These are phyloP conservation scores for Talaromyces ruber DNA, from an alignment of 495 filamentous ascomycete species.

Conservation along the genomic window DNA sequence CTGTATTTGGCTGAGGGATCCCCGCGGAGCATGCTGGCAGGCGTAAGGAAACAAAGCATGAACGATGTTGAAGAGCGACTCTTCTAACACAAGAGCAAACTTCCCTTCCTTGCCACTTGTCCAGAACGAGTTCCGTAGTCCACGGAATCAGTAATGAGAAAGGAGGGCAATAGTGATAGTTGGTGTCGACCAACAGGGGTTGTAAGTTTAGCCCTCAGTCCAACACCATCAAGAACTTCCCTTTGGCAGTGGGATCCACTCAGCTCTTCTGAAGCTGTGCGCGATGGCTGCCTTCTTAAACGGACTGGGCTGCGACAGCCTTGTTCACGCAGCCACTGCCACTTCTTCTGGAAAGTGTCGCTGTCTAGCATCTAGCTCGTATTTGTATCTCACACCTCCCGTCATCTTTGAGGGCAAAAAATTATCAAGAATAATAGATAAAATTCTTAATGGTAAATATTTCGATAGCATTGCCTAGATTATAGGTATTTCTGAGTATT, in stretches of 20 bases:
- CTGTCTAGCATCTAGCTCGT: neutral
- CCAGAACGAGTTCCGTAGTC: neutral
- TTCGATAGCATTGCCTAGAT: too few relatives aligned
- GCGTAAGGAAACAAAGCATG: too few relatives aligned
- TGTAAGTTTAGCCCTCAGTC: neutral
- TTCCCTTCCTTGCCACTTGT: too few relatives aligned
- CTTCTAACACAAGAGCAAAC: too few relatives aligned
- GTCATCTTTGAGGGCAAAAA: too few relatives aligned
- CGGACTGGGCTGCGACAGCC: neutral
- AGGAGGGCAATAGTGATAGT: neutral
- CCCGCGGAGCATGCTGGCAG: too few relatives aligned
- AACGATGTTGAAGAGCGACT: too few relatives aligned
- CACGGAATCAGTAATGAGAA: neutral
- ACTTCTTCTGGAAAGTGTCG: neutral
- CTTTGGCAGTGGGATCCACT: neutral
- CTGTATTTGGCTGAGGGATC: too few relatives aligned
- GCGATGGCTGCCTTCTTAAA: neutral
- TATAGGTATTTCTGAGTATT: too few relatives aligned
- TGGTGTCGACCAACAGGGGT: neutral
- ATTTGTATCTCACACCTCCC: too few relatives aligned
- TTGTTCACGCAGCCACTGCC: neutral
- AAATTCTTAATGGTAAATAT: too few relatives aligned
- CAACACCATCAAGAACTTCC: neutral
- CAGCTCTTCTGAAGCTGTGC: neutral
- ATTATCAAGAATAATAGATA: too few relatives aligned